Percentiles rank a stretch among this genome's conserved stretches.
These are phyloP conservation scores for Gymnopilus junonius DNA, from an alignment of 768 basidiomycete genomes.

Conservation along the genomic window DNA sequence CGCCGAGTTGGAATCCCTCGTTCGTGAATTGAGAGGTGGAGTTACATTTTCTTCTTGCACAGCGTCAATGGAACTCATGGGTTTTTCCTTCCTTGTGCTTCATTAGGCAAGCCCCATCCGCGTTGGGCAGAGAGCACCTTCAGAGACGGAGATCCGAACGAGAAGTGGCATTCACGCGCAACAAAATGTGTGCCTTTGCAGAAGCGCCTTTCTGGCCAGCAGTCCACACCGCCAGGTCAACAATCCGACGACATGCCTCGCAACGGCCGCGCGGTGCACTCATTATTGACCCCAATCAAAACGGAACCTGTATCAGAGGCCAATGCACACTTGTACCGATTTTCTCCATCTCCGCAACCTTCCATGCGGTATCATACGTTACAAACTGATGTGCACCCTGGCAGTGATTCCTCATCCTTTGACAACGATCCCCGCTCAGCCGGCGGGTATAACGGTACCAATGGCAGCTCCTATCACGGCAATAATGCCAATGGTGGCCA, in stretches of 20 bases:
- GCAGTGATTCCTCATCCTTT: slow-evolving; percentile 36
- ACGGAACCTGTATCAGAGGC: slow-evolving; percentile 61
- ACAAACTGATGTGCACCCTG: slow-evolving; percentile 45
- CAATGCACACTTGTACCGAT: slow-evolving; percentile 65
- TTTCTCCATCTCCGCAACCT: slow-evolving; percentile 64
- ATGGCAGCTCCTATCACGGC: slow-evolving; percentile 21
- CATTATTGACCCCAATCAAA: slow-evolving; percentile 67
- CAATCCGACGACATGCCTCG: slow-evolving; percentile 35
- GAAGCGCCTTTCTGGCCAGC: slow-evolving; percentile 25
- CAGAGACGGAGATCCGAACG: slow-evolving; percentile 79
- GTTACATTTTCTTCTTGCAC: not conserved
- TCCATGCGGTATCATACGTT: slow-evolving; percentile 58
- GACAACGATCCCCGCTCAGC: slow-evolving; percentile 41
- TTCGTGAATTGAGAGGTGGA: slow-evolving; percentile 82
- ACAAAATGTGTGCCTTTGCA: slow-evolving; percentile 61
- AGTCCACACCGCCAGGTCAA: slow-evolving; percentile 22
- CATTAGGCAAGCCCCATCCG: slow-evolving; percentile 81
- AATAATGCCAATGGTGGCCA: slow-evolving; percentile 21
- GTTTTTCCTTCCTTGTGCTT: not conserved
- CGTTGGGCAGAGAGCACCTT: slow-evolving; percentile 84
- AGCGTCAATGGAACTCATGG: not conserved
- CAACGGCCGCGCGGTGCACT: slow-evolving; percentile 44
- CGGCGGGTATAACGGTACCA: slow-evolving; percentile 31
- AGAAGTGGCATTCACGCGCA: slow-evolving; percentile 87
- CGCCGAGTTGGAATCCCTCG: slow-evolving; percentile 91